phyloP scores from a whole-genome alignment of 129 eudicot species.

The Pittosporum tobira region DNA sequence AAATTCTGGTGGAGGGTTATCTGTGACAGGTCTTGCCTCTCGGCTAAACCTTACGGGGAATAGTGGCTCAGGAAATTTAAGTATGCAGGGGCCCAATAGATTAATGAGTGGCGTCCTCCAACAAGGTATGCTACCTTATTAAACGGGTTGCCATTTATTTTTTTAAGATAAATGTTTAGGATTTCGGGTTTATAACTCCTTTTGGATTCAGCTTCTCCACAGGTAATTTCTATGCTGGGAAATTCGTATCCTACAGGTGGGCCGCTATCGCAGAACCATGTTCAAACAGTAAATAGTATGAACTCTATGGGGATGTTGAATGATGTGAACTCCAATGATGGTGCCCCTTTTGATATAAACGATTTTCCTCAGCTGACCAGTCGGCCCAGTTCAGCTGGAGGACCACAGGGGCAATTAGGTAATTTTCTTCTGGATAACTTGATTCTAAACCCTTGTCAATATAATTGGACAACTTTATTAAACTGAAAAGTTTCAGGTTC shows the following conservation, averaged over 20 bases:
- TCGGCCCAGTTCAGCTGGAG: slow-evolving; percentile 93
- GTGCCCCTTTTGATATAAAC: slow-evolving; percentile 75
- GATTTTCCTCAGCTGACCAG: slow-evolving; percentile 88
- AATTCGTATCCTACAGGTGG: slow-evolving; percentile 89
- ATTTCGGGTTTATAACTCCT: no score
- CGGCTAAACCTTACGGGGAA: slow-evolving; percentile 55
- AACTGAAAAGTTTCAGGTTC: slow-evolving; percentile 47
- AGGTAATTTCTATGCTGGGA: slow-evolving; percentile 84
- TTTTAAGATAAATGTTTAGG: no score
- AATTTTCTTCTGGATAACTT: slow-evolving; percentile 5
- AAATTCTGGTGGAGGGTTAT: slow-evolving; percentile 77
- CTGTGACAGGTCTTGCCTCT: slow-evolving; percentile 79
- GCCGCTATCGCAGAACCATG: slow-evolving; percentile 69
- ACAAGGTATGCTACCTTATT: slow-evolving; percentile 57
- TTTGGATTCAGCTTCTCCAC: slow-evolving; percentile 79
- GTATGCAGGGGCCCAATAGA: slow-evolving; percentile 77
- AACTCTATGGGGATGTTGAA: slow-evolving; percentile 76
- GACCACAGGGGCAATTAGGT: slow-evolving; percentile 92
- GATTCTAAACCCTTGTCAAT: background rate
- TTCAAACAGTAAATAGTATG: slow-evolving; percentile 46
- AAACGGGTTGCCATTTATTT: background rate
- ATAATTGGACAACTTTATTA: background rate
- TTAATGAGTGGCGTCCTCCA: slow-evolving; percentile 84
- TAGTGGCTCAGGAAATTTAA: slow-evolving; percentile 72
- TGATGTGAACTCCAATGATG: slow-evolving; percentile 74